Conservation (phyloP, 495 filamentous ascomycete genomes). For the Hypoxylon crocopeplum region DNA sequence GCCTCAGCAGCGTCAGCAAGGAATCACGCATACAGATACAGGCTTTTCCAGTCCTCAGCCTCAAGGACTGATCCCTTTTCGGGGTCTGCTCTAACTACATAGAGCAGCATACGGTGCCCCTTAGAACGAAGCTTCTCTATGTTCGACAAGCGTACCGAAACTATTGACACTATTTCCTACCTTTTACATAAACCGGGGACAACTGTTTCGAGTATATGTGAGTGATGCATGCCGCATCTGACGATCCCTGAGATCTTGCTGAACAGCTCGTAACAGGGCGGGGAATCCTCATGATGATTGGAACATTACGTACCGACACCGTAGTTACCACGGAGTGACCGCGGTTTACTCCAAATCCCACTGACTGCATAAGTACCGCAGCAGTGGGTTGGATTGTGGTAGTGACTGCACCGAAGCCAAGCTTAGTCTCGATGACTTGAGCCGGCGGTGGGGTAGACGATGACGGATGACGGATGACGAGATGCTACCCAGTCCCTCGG, state of each 20-base stretch:
- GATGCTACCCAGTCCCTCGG: constrained; percentile 29
- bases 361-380: too few species aligned
- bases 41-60: constrained; percentile 26
- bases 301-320: constrained; percentile 12
- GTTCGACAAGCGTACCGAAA: too few species aligned
- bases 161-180: background rate
- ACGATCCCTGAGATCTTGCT: constrained; percentile 2
- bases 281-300: constrained; percentile 1
- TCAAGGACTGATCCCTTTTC: constrained; percentile 13
- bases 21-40: constrained; percentile 9
- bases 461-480: constrained; percentile 8
- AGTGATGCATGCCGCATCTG: background rate
- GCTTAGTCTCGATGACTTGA: background rate
- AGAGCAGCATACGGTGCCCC: constrained; percentile 9
- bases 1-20: constrained; percentile 10
- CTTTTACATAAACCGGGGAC: background rate
- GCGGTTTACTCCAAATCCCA: too few species aligned
- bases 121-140: too few species aligned
- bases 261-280: background rate
- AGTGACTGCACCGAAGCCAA: background rate
- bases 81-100: constrained; percentile 4
- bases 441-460: constrained; percentile 17
- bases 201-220: background rate
- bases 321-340: too few species aligned
- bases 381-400: too few species aligned